A percentile compares a stretch with the other conserved stretches of the same genome.
Conservation (phyloP, 441 rosid species). For the Croton setiger region DNA sequence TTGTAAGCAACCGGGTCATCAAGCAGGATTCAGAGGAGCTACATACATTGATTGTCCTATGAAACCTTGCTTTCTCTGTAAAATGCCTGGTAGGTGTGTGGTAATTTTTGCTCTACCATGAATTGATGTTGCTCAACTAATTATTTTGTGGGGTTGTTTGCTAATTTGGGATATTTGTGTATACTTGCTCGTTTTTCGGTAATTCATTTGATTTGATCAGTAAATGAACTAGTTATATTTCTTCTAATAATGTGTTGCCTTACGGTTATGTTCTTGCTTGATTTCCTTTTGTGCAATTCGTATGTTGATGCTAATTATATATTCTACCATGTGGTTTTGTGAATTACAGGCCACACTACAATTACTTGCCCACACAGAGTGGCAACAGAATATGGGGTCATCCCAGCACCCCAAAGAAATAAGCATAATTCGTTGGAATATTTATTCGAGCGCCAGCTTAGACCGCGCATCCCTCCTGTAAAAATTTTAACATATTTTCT, state of each 20-base stretch:
- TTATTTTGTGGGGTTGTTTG: not conserved
- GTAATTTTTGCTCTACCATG: not conserved
- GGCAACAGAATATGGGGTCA: constrained; percentile 54
- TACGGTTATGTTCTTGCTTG: not conserved
- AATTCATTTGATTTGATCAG: not conserved
- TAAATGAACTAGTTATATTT: not conserved
- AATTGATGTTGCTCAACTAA: not conserved
- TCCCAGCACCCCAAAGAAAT: constrained; percentile 55
- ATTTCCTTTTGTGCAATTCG: not conserved
- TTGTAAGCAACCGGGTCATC: constrained; percentile 83
- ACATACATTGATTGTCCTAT: constrained; percentile 89
- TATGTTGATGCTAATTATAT: constrained; percentile 9
- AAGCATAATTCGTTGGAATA: constrained; percentile 52
- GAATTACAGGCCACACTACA: constrained; percentile 73
- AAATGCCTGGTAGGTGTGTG: constrained; percentile 81
- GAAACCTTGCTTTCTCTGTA: constrained; percentile 95
- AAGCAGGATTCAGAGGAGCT: constrained; percentile 96
- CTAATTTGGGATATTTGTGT: not conserved
- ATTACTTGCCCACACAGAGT: constrained; percentile 81
- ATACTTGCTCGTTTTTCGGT: not conserved
- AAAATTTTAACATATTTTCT: not conserved
- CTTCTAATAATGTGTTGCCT: not conserved
- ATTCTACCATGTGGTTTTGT: constrained; percentile 13
- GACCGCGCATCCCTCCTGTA: constrained; percentile 47
- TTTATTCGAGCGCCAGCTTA: constrained; percentile 76